Base-by-base conservation (phyloP, 2,329 filamentous ascomycete genomes). In the Fusarium kyushuense region DNA sequence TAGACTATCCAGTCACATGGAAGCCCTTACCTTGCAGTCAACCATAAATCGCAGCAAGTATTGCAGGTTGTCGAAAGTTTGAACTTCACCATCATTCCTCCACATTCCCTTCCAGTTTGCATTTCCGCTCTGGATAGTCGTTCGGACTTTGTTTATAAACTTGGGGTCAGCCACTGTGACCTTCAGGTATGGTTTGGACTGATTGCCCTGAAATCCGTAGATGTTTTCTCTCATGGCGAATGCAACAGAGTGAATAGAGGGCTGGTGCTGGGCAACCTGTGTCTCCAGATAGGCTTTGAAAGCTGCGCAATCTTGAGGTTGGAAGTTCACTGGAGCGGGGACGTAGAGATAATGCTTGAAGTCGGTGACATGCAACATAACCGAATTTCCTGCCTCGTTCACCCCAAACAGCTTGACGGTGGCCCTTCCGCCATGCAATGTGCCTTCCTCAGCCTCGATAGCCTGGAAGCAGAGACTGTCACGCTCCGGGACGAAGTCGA, bases 41-140 rank as follows among this genome's bases (percentile, higher is more conserved):
- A 99, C 95, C 96, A 99, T 99, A 80, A 99, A 98, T 52, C 96
- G 88, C 69, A 98, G 81, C 27, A 98, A 89, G 76, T 97, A 99
- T 83, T 97, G 93, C 58, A 99, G 94, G 71, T 91, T 97, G 82
- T 99, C 96, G 74, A 95, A 99, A 0, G 96, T 98, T 78, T 94
- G 87, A 68, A 98, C 89, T 21, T 91, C 91, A 21, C 86, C 84
- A 9, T 85, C 83, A 21, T 83, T 86, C 70, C 89, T 91, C 95
- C 96, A 99, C 79, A 97, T 85, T 6, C 91, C 89, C 78, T 95
- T 97, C 87, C 93, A 98, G 76, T 98, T 97, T 61, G 92, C 91
- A 60, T 87, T 84, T 12, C 91, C 90, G 11, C 82, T 83, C 78
- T 97, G 92, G 47, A 99, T 91, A 1, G 88, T 84, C 6, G 84